Base-by-base conservation (phyloP, 2,329 filamentous ascomycete species). In the Pezicula carpinea region DNA sequence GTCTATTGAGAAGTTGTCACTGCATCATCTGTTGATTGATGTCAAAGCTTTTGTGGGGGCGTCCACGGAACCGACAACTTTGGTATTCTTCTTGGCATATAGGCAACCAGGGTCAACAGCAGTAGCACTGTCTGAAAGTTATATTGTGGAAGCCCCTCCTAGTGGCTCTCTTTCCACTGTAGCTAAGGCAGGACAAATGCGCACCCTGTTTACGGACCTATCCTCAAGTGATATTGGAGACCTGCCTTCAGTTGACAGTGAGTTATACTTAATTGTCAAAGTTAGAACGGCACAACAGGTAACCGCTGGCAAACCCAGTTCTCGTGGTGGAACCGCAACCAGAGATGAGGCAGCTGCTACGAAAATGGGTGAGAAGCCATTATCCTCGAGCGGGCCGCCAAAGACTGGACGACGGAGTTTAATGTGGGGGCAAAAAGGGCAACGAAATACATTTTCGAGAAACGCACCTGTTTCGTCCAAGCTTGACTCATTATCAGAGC, bases 121-220 rank as follows among this genome's bases (percentile, higher is more conserved):
- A 6, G 75, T 76, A 14, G 81, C 83, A 3, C 69, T 97, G 1
- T 95, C 90, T 2, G 93, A 99, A 66, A 85, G 80, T 42, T 96
- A 89, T 66, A 79, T 80, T 14, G 79, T 96, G 44, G 83, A 91
- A 45, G 77, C 96, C 13, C 85, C 87, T 0, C 73, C 87, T 0
- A 84, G 85, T 23, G 87, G 89, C 47, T 79, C 80, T 17, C 80
- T 91, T 52, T 76, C 82, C 11, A 80, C 78, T 50, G 69, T 88
- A 41, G 69, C 78, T 8, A 78, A 82, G 44, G 79, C 80, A 53
- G 77, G 80, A 18, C 84, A 85, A 60, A 80, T 91, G 62, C 89
- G 86, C 61, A 95, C 90, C 0, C 74, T 99, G 2, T 96, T 97
- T 57, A 84, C 89, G 3, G 90, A 97, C 59, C 72, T 99, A 15